Evolutionary conservation across 2,329 filamentous ascomycete genomes (phyloP).

Genomic region (Chaetomium globosum): DNA sequence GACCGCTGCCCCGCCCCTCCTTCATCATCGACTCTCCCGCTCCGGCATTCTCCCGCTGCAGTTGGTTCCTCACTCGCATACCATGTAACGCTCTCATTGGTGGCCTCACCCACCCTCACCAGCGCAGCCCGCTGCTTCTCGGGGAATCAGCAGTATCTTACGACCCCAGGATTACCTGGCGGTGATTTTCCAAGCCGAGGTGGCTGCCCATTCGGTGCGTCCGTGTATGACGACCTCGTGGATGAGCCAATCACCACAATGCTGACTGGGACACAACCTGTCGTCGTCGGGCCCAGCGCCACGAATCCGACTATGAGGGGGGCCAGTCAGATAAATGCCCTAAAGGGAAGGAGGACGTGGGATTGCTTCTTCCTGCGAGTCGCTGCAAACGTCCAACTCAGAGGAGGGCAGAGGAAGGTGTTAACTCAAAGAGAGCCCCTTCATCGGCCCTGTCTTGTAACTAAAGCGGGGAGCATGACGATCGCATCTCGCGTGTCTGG

Average conservation of each 20-base stretch:
- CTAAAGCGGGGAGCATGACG: conserved; percentile 9
- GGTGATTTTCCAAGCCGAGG: conserved; percentile 1
- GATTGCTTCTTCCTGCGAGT: conserved; percentile 3
- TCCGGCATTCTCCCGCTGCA: conserved; percentile 26
- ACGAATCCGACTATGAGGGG: conserved; percentile 14
- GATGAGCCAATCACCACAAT: conserved; percentile 27
- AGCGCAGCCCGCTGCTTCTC: conserved; percentile 1
- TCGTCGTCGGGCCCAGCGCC: conserved; percentile 8
- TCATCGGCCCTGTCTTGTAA: background rate
- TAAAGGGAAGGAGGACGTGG: background rate
- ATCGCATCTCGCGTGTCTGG: conserved; percentile 19
- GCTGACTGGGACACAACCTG: conserved; percentile 14
- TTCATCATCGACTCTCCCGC: conserved; percentile 8
- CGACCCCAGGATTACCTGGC: background rate
- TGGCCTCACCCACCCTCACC: conserved; percentile 22
- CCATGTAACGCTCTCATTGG: conserved; percentile 21
- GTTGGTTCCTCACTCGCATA: conserved; percentile 13
- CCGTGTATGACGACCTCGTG: conserved; percentile 11
- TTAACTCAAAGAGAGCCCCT: background rate
- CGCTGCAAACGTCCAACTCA: background rate
- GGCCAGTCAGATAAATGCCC: conserved; percentile 1
- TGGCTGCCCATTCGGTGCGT: conserved; percentile 10
- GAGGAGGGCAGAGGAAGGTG: background rate
- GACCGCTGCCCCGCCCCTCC: conserved; percentile 24
- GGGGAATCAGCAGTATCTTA: conserved; percentile 7